Base-by-base conservation (phyloP, 805 yeast species). In the Pichia membranifaciens region DNA sequence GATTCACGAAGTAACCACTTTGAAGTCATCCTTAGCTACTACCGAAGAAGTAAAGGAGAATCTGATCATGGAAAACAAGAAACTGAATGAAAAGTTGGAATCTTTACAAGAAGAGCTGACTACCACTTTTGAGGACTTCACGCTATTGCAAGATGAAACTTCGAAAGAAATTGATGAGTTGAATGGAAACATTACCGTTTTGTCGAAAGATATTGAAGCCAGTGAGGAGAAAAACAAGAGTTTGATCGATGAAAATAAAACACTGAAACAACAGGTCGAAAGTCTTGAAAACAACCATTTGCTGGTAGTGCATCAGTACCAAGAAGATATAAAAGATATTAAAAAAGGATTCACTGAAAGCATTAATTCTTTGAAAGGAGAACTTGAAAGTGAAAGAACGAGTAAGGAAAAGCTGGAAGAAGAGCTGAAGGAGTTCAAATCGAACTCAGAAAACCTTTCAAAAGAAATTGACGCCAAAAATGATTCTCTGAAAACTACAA, bases 111-210 rank as follows among this genome's bases (percentile, higher is more conserved):
- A 58, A 18, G 58, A 58, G 17, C 39, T 59, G 25, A 57, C 54
- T 18, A 45, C 53, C 8, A 52, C 58, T 3, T 54, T 48, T 31
- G 58, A 58, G 18, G 54, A 53, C 18, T 54, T 55, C 34, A 49
- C 56, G 15, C 33, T 41, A 3, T 32, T 60, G 7, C 59, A 59
- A 43, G 52, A 52, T 7, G 58, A 58, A 37, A 44, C 58, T 3
- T 21, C 52, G 4, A 53, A 49, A 12, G 59, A 61, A 22, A 39
- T 53, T 18, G 52, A 55, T 3, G 51, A 52, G 1, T 58, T 78
- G 16, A 76, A 77, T 1, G 50, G 56, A 4, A 60, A 61, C 29
- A 51, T 67, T 18, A 63, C 57, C 31, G 53, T 54, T 13, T 49
- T 65, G 38, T 58, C 62, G n/a, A 51, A 47, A 15, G 49, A 50